These are phyloP conservation scores for Zymoseptoria tritici DNA, from an alignment of 2,329 filamentous ascomycete species.

Conservation along the genomic window DNA sequence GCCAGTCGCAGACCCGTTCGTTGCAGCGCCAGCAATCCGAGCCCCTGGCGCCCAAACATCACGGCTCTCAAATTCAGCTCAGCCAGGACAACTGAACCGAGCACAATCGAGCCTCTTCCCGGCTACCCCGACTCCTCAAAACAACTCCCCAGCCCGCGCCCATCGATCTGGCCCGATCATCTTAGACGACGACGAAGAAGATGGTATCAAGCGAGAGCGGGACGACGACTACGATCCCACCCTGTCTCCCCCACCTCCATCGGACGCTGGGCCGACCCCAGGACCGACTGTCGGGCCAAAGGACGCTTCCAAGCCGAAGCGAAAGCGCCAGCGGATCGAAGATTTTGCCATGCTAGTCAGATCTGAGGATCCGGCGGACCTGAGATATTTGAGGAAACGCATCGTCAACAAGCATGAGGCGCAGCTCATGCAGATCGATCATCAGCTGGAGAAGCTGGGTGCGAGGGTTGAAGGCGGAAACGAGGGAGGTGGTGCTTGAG, in stretches of 20 bases:
- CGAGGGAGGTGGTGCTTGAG: not conserved
- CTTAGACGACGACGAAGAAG: not conserved
- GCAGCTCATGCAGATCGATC: not conserved
- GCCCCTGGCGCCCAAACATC: no score
- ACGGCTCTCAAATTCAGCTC: no score
- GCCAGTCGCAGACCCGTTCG: no score
- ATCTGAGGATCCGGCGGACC: not conserved
- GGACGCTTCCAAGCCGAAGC: not conserved
- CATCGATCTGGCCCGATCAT: not conserved
- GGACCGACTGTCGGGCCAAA: not conserved
- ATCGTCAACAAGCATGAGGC: not conserved
- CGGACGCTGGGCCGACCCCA: no score
- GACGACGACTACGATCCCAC: not conserved
- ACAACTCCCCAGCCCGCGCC: not conserved
- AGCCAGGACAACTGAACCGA: no score
- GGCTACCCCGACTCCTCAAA: not conserved
- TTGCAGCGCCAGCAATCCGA: no score
- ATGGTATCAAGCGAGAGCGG: not conserved
- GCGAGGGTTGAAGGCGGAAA: not conserved
- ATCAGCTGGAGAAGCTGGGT: not conserved
- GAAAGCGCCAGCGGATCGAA: not conserved
- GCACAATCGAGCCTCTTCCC: not conserved
- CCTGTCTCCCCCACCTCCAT: not conserved
- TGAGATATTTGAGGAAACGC: not conserved
- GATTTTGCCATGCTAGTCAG: not conserved